Evolutionary conservation across 2,329 filamentous ascomycete species (phyloP), one percentile per base, ranked within the genome.

Genomic region (Cephalotrichum gorgonifer): DNA sequence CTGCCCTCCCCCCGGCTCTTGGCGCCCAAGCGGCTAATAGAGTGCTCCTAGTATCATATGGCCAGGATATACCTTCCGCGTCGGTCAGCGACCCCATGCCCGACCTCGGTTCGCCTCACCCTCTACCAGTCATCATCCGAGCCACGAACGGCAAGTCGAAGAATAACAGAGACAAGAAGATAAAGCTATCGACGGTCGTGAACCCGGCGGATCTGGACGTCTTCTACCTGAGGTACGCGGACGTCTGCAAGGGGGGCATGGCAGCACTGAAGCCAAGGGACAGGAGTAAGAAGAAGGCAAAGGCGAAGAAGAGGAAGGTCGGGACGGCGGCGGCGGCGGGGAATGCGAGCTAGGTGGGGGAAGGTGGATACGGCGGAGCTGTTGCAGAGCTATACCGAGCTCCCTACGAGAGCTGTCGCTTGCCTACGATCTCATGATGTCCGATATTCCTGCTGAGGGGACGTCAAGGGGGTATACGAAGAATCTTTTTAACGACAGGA

Each of bases 171-270:
- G 64, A 71, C 38, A 64, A 74, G 50, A 83, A 84, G 55, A 67
- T 86, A 56, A 95, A 90, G 65, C 62, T 96, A 25, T 88, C 87
- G 2, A 97, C 93, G 0, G 66, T 95, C 0, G 89, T 97, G 1
- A 75, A 85, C 49, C 79, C 85, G 1, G 79, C 83, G 51, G 79
- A 85, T 5, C 64, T 97, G 11, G 89, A 94, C 48, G 71, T 65
- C 0, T 98, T 98, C 62, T 98, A 89, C 64, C 70, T 73, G 27
- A 76, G 79, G 47, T 98, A 97, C 69, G 90, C 89, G 22, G 93
- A 97, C 56, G 76, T 89, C 3, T 96, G 90, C 69, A 96, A 95
- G 71, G 72, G 76, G 0, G 88, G 89, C 6, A 96, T 97, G 89
- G 75, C 78, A 44, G 83, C 84, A 7, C 63, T 98, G 68, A 97